Conservation (phyloP, 148 eudicot species). For the Heliamphora exappendiculata region DNA sequence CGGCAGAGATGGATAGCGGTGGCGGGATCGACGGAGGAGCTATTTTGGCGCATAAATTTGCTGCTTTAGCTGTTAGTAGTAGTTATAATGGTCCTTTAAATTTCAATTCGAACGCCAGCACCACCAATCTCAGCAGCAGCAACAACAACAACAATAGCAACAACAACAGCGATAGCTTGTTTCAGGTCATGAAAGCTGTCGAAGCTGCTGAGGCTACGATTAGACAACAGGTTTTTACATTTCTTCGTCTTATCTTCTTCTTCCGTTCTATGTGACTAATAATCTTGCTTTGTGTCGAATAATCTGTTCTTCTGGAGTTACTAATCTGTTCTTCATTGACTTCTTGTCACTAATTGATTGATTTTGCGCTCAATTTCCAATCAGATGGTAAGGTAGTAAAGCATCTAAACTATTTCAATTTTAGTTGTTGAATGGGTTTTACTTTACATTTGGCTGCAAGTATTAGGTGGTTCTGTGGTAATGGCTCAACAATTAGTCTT, state of each 20-base stretch:
- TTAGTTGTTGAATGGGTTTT: too few relatives aligned
- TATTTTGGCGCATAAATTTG: constrained; percentile 19
- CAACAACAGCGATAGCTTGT: constrained; percentile 28
- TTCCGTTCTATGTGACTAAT: neutral
- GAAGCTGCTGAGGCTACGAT: constrained; percentile 55
- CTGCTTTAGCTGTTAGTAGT: constrained; percentile 18
- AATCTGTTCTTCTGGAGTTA: neutral
- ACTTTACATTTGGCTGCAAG: too few relatives aligned
- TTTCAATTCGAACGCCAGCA: neutral
- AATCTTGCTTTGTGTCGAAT: neutral
- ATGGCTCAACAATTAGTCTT: neutral
- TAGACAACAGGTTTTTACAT: constrained; percentile 34
- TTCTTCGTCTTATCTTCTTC: neutral
- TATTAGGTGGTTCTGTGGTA: neutral
- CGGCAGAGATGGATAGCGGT: constrained; percentile 21
- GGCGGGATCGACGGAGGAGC: constrained; percentile 15
- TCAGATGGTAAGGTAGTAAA: too few relatives aligned
- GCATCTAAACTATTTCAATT: too few relatives aligned
- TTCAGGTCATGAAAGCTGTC: constrained; percentile 52
- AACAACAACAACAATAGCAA: constrained; percentile 15
- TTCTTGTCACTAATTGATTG: neutral
- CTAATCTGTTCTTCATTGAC: neutral
- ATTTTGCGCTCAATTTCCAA: neutral
- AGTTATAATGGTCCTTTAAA: constrained; percentile 6
- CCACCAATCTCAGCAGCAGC: neutral